These are phyloP conservation scores for Solanum chaucha DNA, from an alignment of 257 asterid genomes.

Conservation along the genomic window DNA sequence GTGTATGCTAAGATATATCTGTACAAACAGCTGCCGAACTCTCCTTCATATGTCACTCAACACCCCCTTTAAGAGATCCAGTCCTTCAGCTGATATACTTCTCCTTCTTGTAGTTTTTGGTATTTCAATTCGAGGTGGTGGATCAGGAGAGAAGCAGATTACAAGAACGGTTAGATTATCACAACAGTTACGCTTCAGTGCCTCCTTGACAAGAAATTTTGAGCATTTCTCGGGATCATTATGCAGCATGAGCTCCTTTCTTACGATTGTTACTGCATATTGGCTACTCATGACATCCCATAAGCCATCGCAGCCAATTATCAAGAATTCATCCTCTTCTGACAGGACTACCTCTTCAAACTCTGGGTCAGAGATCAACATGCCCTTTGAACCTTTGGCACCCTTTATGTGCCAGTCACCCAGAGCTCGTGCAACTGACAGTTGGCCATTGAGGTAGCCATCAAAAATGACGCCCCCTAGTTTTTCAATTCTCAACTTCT, in stretches of 20 bases:
- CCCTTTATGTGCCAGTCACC: slow-evolving; percentile 97
- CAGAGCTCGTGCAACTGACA: slow-evolving; percentile 78
- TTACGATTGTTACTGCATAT: slow-evolving; percentile 71
- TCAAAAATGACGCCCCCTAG: slow-evolving; percentile 72
- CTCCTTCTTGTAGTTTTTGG: slow-evolving; percentile 27
- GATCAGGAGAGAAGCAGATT: slow-evolving; percentile 33
- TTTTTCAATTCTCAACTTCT: slow-evolving; percentile 60
- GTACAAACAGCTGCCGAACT: neutral
- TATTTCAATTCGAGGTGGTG: slow-evolving; percentile 32
- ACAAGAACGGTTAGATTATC: slow-evolving; percentile 32
- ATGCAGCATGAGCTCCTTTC: slow-evolving; percentile 73
- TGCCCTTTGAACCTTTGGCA: slow-evolving; percentile 49
- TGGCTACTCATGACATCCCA: slow-evolving; percentile 98
- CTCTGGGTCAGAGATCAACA: slow-evolving; percentile 76
- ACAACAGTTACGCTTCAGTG: slow-evolving; percentile 31
- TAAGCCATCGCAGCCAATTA: slow-evolving; percentile 79
- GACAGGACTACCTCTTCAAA: slow-evolving; percentile 48
- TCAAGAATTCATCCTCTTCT: slow-evolving; percentile 80
- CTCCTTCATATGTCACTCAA: slow-evolving; percentile 19
- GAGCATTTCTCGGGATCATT: slow-evolving; percentile 74
- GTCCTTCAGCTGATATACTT: slow-evolving; percentile 43
- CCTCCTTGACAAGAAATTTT: slow-evolving; percentile 43
- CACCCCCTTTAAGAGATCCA: slow-evolving; percentile 38
- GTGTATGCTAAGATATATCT: neutral
- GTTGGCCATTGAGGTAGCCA: slow-evolving; percentile 85